Base-by-base conservation (phyloP, 371 early-diverging fungal genomes). In the Mortierella sp. region DNA sequence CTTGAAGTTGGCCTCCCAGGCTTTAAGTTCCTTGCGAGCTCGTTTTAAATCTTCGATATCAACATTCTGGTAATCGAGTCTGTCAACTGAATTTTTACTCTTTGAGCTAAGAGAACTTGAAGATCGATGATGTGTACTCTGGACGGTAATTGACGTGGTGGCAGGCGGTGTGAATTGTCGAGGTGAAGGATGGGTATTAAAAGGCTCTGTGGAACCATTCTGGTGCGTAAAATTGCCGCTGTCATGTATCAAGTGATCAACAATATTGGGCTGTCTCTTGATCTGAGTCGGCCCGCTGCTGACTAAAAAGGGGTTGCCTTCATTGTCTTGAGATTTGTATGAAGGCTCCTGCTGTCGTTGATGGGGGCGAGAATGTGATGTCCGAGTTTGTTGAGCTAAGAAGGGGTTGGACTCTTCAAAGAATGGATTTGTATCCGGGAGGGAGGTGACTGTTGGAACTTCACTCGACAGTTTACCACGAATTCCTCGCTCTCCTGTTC, bases 1-100 rank as follows among this genome's bases (percentile, higher is more conserved):
- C 42, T 76, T 71, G 57, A 88, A 88, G 56, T 57, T 64, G 3
- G 82, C 81, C 61, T 88, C 88, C 88, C 88, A 88, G 54, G 75
- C 70, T 51, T 88, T 88, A 51, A 88, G 72, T 64, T 88, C 85
- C 32, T 56, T 66, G 2, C 72, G 65, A 22, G 69, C 66, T 7
- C 17, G 47, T 35, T 73, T 73, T 56, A 73, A 34, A 23, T 73
- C 74, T n/a, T 67, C 68, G 12, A 43, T 29, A 3, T 57, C 56
- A 2, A 54, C 68, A 40, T 43, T 67, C 8, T 54, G 45, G 28
- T 67, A 59, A 43, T 67, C 68, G 22, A 45, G 0, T 8, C 6
- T 57, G 57, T 35, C 57, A 7, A 28, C 59, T 13, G 68, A 42
- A 8, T 40, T 28, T 34, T 28, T 37, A 32, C 29, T 54, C 35